Evolutionary conservation across 2,329 filamentous ascomycete species (phyloP).

Genomic region (Fusarium nelsonii): DNA sequence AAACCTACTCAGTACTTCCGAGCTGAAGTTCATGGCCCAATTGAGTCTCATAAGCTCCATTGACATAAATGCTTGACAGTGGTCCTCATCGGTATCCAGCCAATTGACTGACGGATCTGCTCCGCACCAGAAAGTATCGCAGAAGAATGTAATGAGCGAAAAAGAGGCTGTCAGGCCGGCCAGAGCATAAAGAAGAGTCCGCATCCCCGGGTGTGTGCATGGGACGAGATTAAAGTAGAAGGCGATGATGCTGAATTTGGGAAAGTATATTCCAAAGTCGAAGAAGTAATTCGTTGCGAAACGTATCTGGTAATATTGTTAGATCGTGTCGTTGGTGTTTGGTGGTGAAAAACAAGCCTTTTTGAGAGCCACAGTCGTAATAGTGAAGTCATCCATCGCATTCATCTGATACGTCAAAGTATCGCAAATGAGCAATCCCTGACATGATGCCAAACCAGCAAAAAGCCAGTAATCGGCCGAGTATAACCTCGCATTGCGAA

Average conservation of each 20-base stretch:
- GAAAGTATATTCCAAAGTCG: conserved; percentile 22
- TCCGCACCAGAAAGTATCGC: conserved; percentile 22
- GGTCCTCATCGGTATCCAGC: neutral
- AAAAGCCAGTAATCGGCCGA: conserved; percentile 11
- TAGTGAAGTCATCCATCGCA: conserved; percentile 17
- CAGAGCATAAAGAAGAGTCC: neutral
- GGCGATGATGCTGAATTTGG: conserved; percentile 18
- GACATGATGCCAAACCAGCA: neutral
- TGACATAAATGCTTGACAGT: neutral
- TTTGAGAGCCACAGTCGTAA: neutral
- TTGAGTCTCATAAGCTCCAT: conserved; percentile 18
- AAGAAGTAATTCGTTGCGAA: conserved; percentile 19
- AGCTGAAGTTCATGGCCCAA: conserved; percentile 15
- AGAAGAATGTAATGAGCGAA: conserved; percentile 1
- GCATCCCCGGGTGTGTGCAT: conserved; percentile 1
- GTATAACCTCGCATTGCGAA: conserved; percentile 4
- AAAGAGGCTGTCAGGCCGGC: neutral
- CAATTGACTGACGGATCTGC: conserved; percentile 14
- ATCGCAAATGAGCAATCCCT: conserved; percentile 7
- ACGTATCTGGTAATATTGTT: neutral
- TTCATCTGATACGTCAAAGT: conserved; percentile 12
- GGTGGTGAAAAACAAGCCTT: neutral
- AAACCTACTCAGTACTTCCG: conserved; percentile 12
- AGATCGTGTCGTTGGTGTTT: neutral
- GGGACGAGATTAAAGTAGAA: conserved; percentile 12